Conservation (phyloP, 441 rosid species). For the Geranium incanum region DNA sequence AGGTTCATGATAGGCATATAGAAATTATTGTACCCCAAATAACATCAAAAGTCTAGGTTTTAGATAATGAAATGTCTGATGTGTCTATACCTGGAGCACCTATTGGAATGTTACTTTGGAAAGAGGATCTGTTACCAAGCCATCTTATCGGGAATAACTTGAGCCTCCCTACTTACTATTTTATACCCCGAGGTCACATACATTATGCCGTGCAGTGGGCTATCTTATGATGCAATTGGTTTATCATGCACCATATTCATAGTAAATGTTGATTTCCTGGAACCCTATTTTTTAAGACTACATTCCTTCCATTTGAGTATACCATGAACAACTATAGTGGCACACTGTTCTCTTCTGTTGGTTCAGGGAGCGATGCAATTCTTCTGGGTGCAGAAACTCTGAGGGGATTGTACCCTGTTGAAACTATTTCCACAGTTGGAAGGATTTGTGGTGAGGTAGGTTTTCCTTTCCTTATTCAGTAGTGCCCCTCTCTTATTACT, state of each 20-base stretch:
- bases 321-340: neutral
- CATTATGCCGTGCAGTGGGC: neutral
- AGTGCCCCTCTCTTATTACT: neutral
- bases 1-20: too few species aligned
- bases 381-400: slow-evolving; percentile 54
- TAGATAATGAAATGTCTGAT: too few species aligned
- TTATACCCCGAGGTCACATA: neutral
- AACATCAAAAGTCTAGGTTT: too few species aligned
- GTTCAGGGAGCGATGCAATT: slow-evolving; percentile 42
- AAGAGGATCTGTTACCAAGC: too few species aligned
- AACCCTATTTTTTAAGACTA: slow-evolving; percentile 6
- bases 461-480: slow-evolving; percentile 4
- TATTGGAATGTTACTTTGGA: too few species aligned
- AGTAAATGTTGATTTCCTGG: slow-evolving; percentile 5
- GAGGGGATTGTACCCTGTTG: slow-evolving; percentile 50
- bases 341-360: slow-evolving; percentile 3
- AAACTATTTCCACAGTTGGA: slow-evolving; percentile 41
- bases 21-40: too few species aligned
- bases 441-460: slow-evolving; percentile 50
- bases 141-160: too few species aligned
- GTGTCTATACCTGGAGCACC: too few species aligned
- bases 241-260: neutral
- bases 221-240: neutral
- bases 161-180: too few species aligned
- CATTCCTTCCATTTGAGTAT: neutral